Evolutionary conservation across 140 eudicot genomes (phyloP), one percentile per base, ranked within the genome.

Genomic region (Stevia rebaudiana): DNA sequence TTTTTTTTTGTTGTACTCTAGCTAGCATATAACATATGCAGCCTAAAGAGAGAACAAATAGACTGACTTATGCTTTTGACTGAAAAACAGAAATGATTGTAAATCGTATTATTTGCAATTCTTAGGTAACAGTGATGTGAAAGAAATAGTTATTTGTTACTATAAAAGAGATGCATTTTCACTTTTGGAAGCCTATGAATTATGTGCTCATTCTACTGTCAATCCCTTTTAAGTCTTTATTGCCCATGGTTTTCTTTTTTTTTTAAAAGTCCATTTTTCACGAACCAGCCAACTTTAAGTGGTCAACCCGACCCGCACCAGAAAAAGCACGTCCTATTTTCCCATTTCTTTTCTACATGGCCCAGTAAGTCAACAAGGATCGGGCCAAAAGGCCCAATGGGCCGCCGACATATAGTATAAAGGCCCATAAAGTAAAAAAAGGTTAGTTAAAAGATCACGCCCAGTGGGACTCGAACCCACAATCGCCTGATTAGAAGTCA

Each of bases 381-480:
- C n/a, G n/a, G n/a, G n/a, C n/a, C n/a, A n/a, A n/a, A n/a, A n/a
- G n/a, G n/a, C n/a, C n/a, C n/a, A n/a, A n/a, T n/a, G n/a, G n/a
- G n/a, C n/a, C n/a, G n/a, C n/a, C n/a, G n/a, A n/a, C n/a, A n/a
- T n/a, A n/a, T n/a, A n/a, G n/a, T n/a, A 28, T 1, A 28, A 28
- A 28, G 33, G 4, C 4, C 33, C 33, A 4, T 28, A 28, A 28
- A 28, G 33, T 28, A 1, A 28, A 28, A 28, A 28, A 3, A 30
- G 35, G 35, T 3, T 30, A 30, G 35, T 8, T 35, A 35, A 5
- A 36, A 33, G 7, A 36, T 4, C 97, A 89, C 91, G 80, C 95
- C 90, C 90, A 80, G 95, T 84, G 95, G 94, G 94, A 84, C 94
- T 87, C 94, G 91, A 90, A 84, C 95, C 97, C 95, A 87, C 95